Conservation (phyloP, 2,329 filamentous ascomycete species). For the Lizonia empirigonia region DNA sequence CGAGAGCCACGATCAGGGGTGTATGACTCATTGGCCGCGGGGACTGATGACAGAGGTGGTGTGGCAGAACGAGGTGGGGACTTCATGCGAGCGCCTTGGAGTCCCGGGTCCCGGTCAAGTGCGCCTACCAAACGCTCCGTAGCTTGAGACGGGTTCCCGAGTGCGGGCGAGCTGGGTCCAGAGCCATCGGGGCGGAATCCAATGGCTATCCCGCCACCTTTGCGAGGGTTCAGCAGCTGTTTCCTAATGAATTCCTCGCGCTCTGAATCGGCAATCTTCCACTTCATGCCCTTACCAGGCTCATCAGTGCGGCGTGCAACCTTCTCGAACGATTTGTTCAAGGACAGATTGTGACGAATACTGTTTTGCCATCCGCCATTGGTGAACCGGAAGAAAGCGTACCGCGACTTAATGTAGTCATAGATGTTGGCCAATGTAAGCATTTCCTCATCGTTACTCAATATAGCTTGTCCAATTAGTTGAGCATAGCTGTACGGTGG, state of each 20-base stretch:
- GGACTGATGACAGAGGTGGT: constrained; percentile 55
- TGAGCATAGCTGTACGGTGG: constrained; percentile 96
- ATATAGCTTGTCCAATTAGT: constrained; percentile 94
- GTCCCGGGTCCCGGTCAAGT: constrained; percentile 32
- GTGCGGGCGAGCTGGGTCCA: constrained; percentile 69
- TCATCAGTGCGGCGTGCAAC: constrained; percentile 91
- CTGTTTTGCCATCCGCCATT: constrained; percentile 97
- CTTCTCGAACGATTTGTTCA: constrained; percentile 95
- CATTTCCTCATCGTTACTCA: constrained; percentile 84
- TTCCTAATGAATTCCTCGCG: constrained; percentile 87
- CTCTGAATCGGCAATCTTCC: constrained; percentile 86
- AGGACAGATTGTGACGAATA: constrained; percentile 92
- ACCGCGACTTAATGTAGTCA: constrained; percentile 86
- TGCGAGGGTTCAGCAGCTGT: constrained; percentile 54
- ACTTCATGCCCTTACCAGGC: constrained; percentile 98
- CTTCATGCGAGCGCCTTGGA: constrained; percentile 41
- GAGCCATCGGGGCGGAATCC: constrained; percentile 61
- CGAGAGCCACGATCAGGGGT: constrained; percentile 61
- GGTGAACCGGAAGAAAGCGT: constrained; percentile 88
- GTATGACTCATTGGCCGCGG: constrained; percentile 58
- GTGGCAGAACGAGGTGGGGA: constrained; percentile 53
- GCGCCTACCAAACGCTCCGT: constrained; percentile 53
- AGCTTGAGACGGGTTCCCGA: constrained; percentile 59
- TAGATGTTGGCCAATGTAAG: constrained; percentile 93
- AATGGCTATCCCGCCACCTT: constrained; percentile 37